Evolutionary conservation across 148 eudicot species (phyloP), one percentile per base, ranked within the genome.

Genomic region (Tetragonia tetragonoides): DNA sequence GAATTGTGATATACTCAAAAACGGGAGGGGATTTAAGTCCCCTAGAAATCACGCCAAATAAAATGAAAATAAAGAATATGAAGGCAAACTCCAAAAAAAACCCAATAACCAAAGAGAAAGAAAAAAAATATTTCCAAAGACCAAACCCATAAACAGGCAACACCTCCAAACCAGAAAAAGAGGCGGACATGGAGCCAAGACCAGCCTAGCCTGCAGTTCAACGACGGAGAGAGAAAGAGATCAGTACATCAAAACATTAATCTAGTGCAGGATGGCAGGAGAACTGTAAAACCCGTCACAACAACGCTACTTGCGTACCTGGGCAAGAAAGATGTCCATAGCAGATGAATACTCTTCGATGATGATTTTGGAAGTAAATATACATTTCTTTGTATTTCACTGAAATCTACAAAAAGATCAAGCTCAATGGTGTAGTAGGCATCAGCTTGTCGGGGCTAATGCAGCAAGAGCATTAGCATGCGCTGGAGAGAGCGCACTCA

Each of bases 391-490:
- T 39, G 73, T 53, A 65, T 76, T 40, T 10, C 73, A 51, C 18
- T 12, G 2, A 66, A 61, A 47, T 69, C 66, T 68, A 72, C 68
- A 81, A 64, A 28, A 49, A 37, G 40, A 54, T 65, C n/a, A 68
- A 10, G 74, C 70, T 65, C 28, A 44, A 73, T 18, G 47, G n/a
- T 16, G 40, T n/a, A 17, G 54, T 21, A 57, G 54, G 63, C 57
- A 80, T 93, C 90, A 91, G 69, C 93, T 87, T 75, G 86, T 88
- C 39, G 91, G 94, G 68, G 90, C 91, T 81, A 93, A 82, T 21
- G 90, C 83, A 72, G 97, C 94, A 15, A 95, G 89, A 47, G 97
- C 99, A 83, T 91, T 90, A 62, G 99, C 97, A 80, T 90, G 94
- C 23, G 87, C 82, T n/a, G 97, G 93, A 60, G 96, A 83, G 77